Conservation (phyloP, 257 asterid genomes). For the Thymus mandschuricus region DNA sequence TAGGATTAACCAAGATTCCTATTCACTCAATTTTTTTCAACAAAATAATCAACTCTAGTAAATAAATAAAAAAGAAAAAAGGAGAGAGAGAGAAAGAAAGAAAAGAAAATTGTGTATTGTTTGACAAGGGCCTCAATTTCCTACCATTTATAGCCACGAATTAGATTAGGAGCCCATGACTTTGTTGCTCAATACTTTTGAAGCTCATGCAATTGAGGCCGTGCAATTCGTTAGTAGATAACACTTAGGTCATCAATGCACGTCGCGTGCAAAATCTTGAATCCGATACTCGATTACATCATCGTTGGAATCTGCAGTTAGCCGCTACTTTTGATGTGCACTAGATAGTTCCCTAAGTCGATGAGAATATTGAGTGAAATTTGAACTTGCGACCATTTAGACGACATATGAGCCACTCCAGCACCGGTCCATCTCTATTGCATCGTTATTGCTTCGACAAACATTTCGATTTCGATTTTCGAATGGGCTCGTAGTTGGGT, state of each 20-base stretch:
- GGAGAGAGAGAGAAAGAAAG: too few species aligned
- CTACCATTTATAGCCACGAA: slow-evolving; percentile 23
- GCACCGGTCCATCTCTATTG: too few species aligned
- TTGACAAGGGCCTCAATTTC: neutral
- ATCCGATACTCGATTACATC: neutral
- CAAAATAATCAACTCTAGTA: too few species aligned
- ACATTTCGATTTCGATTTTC: too few species aligned
- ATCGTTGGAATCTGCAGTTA: too few species aligned
- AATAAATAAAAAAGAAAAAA: too few species aligned
- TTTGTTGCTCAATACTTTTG: slow-evolving; percentile 15
- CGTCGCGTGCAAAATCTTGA: neutral
- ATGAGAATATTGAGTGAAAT: too few species aligned
- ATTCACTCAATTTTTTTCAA: neutral
- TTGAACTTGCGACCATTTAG: too few species aligned
- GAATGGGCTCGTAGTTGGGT: neutral
- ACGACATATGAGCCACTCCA: too few species aligned
- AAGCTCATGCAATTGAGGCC: slow-evolving; percentile 27
- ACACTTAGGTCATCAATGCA: slow-evolving; percentile 20
- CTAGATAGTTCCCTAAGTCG: too few species aligned
- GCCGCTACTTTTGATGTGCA: too few species aligned
- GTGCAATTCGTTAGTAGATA: slow-evolving; percentile 8
- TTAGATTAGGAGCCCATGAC: slow-evolving; percentile 2
- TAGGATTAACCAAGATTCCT: slow-evolving; percentile 25
- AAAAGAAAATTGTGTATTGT: neutral
- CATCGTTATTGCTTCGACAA: too few species aligned